These are phyloP conservation scores for Pinus albicaulis DNA, from an alignment of 75 land plant genomes.

Conservation along the genomic window DNA sequence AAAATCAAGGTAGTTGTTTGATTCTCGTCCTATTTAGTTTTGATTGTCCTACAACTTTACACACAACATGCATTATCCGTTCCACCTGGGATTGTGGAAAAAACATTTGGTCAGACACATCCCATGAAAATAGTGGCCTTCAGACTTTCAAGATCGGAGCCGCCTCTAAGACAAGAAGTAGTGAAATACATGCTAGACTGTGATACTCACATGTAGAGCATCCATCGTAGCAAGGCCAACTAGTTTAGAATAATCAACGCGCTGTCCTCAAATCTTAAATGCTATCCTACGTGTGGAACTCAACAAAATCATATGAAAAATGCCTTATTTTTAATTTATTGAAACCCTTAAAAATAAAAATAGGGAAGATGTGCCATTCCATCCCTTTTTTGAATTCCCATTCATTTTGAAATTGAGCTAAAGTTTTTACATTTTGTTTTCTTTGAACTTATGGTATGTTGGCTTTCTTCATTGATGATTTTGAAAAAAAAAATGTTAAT, in stretches of 20 bases:
- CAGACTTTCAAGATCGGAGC: conserved; percentile 66
- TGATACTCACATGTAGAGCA: conserved; percentile 71
- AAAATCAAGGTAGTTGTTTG: conserved; percentile 66
- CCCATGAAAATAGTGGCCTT: conserved; percentile 71
- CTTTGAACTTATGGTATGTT: too few relatives aligned
- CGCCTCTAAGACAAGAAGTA: conserved; percentile 68
- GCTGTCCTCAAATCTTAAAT: conserved; percentile 7
- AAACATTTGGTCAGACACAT: conserved; percentile 65
- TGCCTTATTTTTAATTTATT: too few relatives aligned
- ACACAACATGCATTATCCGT: conserved; percentile 74
- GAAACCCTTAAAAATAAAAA: too few relatives aligned
- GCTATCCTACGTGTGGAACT: too few relatives aligned
- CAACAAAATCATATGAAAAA: too few relatives aligned
- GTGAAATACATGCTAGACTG: conserved; percentile 70
- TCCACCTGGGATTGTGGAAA: conserved; percentile 52
- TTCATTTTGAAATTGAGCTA: too few relatives aligned
- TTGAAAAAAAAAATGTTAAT: too few relatives aligned
- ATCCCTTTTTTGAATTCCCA: too few relatives aligned
- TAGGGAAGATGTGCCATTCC: too few relatives aligned
- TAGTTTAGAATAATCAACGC: conserved; percentile 61
- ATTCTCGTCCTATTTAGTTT: conserved; percentile 44
- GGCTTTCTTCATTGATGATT: too few relatives aligned
- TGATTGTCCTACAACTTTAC: conserved; percentile 58
- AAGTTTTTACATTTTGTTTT: too few relatives aligned
- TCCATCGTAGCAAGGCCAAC: conserved; percentile 72